Evolutionary conservation across 345 rosid species (phyloP).

Genomic region (Zanthoxylum bungeanum): DNA sequence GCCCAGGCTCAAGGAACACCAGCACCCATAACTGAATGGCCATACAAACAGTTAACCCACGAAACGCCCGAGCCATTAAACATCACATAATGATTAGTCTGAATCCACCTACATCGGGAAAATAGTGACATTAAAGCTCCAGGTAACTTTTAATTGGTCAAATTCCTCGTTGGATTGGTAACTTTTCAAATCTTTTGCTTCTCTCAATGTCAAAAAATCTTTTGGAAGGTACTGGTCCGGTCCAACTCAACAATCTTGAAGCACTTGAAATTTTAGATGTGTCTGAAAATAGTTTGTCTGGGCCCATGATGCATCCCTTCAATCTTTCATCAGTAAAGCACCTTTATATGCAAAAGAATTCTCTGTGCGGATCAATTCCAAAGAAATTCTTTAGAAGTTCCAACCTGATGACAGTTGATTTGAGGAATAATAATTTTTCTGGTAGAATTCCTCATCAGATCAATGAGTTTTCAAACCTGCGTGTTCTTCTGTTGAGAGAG

Average conservation of each 20-base stretch:
- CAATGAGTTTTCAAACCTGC: neutral
- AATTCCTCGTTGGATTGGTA: neutral
- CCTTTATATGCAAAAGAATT: neutral
- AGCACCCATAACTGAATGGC: too few relatives aligned
- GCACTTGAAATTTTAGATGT: neutral
- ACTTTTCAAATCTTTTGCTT: accelerated
- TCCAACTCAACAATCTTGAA: neutral
- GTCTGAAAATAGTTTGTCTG: neutral
- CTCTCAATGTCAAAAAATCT: neutral
- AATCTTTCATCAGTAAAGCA: neutral
- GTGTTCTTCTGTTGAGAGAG: neutral
- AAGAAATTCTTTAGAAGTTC: neutral
- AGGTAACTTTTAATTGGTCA: neutral
- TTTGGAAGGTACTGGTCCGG: neutral
- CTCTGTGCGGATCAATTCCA: neutral
- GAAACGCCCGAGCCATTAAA: too few relatives aligned
- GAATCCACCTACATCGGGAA: too few relatives aligned
- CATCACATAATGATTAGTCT: too few relatives aligned
- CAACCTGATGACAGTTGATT: neutral
- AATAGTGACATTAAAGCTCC: too few relatives aligned
- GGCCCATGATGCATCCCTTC: neutral
- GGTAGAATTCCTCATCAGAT: neutral
- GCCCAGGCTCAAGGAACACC: too few relatives aligned
- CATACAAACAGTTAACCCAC: too few relatives aligned
- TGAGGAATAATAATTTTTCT: neutral